phyloP scores from a whole-genome alignment of 768 basidiomycete species.

The Lactarius sanguifluus region DNA sequence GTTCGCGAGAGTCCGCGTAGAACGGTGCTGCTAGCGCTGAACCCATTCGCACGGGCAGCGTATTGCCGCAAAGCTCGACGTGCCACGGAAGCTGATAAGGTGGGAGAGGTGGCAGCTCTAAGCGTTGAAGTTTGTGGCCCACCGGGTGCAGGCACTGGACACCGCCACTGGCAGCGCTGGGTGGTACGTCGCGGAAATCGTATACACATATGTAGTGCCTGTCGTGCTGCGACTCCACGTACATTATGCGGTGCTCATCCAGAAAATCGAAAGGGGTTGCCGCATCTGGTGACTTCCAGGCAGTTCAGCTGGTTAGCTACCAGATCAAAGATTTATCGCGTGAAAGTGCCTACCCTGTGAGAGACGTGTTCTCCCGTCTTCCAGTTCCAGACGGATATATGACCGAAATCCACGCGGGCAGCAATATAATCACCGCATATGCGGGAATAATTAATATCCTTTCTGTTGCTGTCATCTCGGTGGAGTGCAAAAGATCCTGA shows the following conservation, averaged over 20 bases:
- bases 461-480: neutral
- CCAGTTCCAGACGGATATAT: slow-evolving; percentile 26
- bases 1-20: slow-evolving; percentile 19
- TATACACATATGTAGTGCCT: slow-evolving; percentile 13
- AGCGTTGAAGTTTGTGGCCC: neutral
- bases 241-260: slow-evolving; percentile 21
- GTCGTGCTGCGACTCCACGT: slow-evolving; percentile 11
- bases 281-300: neutral
- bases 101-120: slow-evolving; percentile 14
- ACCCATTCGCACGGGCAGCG: slow-evolving; percentile 8
- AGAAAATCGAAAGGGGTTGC: slow-evolving; percentile 18
- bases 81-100: slow-evolving; percentile 9
- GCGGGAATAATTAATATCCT: neutral
- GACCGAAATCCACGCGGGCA: slow-evolving; percentile 5
- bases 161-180: neutral
- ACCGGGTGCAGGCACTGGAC: neutral
- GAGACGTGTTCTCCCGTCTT: slow-evolving; percentile 18
- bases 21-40: slow-evolving; percentile 5
- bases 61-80: slow-evolving; percentile 18
- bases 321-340: neutral
- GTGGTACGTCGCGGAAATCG: slow-evolving; percentile 12
- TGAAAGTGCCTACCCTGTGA: slow-evolving; percentile 9
- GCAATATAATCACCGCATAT: slow-evolving; percentile 19
- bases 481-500: neutral
- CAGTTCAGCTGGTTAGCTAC: neutral